Base-by-base conservation (phyloP, 305 asterid species). In the Solanum hybrid region DNA sequence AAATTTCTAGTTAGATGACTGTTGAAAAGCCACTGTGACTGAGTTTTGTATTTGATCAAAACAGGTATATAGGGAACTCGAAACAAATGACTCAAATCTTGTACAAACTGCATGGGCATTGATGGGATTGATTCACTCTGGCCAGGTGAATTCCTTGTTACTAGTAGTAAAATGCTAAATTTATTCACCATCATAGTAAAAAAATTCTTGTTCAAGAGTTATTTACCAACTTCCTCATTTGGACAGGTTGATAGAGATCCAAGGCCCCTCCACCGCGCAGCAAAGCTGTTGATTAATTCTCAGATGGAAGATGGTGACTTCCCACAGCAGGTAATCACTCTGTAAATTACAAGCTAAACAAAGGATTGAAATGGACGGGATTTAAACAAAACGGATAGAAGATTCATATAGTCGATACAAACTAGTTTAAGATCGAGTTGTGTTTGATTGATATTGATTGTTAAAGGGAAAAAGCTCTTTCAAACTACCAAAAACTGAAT, bases 81-180 rank as follows among this genome's bases (percentile, higher is more conserved):
- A 97, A 94, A 94, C 91, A 86, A 92, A 92, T 1, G 92, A 92
- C 15, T 96, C 99, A 10, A 97, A 96, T 90, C 92, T 96, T 92
- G 99, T 97, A 60, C 99, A 97, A 29, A 96, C 99, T 35, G 92
- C 98, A 1, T 97, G 99, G 99, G 99, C 99, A 10, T 66, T 95
- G 94, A 95, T 97, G 99, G 99, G 98, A 15, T 91, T 97, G 75
- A 95, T 96, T 89, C 95, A 95, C 90, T 93, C 98, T 6, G 96
- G 98, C 88, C 99, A 97, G 95, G 99, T 96, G 64, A 73, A 90
- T 64, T 64, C 38, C 66, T 60, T 91, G 19, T 56, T 77, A 29
- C 71, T 31, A 40, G 6, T 22, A 40, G 17, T 10, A 24, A 78
- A 35, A 37, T 0, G 45, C 14, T 66, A 60, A 56, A 56, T 88